Percentiles rank a stretch among this genome's conserved stretches.
Conservation (phyloP, 164 flowering plant genomes). For the Sedum album region DNA sequence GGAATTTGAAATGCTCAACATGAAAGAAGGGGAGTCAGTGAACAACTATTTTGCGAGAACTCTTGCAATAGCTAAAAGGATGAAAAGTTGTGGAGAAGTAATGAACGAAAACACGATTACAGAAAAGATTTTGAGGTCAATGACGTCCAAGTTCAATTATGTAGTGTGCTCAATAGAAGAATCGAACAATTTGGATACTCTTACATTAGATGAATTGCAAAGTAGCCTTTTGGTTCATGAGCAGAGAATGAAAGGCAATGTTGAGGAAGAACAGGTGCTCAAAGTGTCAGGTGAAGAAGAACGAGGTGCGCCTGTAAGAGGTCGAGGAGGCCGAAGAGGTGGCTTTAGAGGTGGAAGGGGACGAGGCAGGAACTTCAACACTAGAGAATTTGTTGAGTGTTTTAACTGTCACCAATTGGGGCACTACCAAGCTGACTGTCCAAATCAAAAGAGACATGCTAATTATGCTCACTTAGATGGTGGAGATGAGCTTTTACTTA, state of each 20-base stretch:
- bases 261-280: slow-evolving; percentile 39
- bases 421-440: neutral
- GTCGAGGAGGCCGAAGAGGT: neutral
- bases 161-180: neutral
- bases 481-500: neutral
- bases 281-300: slow-evolving; percentile 27
- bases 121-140: neutral
- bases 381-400: neutral
- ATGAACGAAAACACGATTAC: neutral
- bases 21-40: neutral
- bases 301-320: neutral
- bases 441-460: neutral
- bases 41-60: no score
- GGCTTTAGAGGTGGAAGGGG: neutral
- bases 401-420: neutral
- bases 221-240: neutral
- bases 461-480: neutral
- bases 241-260: neutral
- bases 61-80: neutral
- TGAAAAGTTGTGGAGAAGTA: neutral
- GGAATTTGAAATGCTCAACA: neutral
- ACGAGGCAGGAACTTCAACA: no score
- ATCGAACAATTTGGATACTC: neutral
- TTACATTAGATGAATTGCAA: neutral
- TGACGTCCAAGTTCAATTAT: neutral